Conservation (phyloP, 306 rosid genomes). For the Inga leiocalycina region DNA sequence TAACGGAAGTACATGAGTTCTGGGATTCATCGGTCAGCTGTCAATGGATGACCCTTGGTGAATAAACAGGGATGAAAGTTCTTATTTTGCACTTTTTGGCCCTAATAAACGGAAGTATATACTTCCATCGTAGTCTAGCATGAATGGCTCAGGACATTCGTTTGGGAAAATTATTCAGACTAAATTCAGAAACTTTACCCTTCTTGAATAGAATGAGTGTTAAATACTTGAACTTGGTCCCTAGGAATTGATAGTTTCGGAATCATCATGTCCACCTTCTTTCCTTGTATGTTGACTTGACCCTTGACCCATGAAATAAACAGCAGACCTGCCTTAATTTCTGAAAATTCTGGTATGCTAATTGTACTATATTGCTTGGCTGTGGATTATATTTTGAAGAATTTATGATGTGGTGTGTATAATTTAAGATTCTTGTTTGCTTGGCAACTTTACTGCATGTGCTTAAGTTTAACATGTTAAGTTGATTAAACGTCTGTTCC, state of each 20-base stretch:
- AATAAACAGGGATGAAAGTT: neutral
- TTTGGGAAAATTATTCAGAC: neutral
- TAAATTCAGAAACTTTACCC: neutral
- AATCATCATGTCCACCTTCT: neutral
- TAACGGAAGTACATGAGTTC: neutral
- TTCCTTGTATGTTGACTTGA: neutral
- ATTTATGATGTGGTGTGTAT: neutral
- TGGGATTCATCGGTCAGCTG: neutral
- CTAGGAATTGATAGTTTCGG: neutral
- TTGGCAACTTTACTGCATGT: neutral
- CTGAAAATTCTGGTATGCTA: neutral
- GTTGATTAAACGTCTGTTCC: neutral
- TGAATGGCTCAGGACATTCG: neutral
- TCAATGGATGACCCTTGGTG: neutral
- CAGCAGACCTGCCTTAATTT: neutral
- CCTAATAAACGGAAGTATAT: neutral
- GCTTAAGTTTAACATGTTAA: neutral
- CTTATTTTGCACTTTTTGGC: neutral
- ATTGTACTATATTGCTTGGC: neutral
- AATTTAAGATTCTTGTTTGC: neutral
- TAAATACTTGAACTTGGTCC: neutral
- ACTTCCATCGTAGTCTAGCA: neutral
- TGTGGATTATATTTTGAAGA: neutral
- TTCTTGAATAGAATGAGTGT: neutral
- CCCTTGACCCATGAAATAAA: neutral